A percentile compares a stretch with the other conserved stretches of the same genome.
Evolutionary conservation across 148 eudicot genomes (phyloP).

Genomic region (Amaranthus hypochondriacus): DNA sequence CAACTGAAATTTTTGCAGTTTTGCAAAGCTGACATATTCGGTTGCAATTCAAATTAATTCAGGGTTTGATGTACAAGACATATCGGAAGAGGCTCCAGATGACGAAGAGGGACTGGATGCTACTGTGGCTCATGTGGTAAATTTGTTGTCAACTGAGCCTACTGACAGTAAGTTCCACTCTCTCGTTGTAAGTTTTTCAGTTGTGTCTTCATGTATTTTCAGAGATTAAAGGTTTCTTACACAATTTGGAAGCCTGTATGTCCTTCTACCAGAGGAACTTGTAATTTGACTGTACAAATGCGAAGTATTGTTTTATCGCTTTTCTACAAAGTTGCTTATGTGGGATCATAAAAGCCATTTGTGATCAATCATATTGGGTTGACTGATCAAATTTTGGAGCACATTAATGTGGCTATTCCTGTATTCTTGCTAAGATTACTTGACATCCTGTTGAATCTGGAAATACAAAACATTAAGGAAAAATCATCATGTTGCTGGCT

Average conservation of each 20-base stretch:
- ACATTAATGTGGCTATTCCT: neutral
- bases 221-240: neutral
- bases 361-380: neutral
- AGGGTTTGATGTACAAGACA: constrained; percentile 95
- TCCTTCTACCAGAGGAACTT: neutral
- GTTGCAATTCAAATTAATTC: constrained; percentile 13
- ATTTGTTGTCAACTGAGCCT: constrained; percentile 92
- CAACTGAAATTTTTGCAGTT: constrained; percentile 15
- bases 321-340: neutral
- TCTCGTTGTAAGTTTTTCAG: neutral
- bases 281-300: neutral
- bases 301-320: neutral
- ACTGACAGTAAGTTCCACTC: constrained; percentile 60
- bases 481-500: too few relatives aligned
- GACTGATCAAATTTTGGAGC: neutral
- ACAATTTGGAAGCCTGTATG: neutral
- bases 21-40: constrained; percentile 12
- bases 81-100: constrained; percentile 68
- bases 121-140: constrained; percentile 83
- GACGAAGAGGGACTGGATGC: constrained; percentile 91
- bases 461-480: too few relatives aligned
- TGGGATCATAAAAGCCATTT: neutral
- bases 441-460: neutral
- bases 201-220: neutral
- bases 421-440: neutral